Percentiles rank a stretch among this genome's conserved stretches.
phyloP scores from a whole-genome alignment of 2,329 filamentous ascomycete genomes.

The Boeremia lycopersici region DNA sequence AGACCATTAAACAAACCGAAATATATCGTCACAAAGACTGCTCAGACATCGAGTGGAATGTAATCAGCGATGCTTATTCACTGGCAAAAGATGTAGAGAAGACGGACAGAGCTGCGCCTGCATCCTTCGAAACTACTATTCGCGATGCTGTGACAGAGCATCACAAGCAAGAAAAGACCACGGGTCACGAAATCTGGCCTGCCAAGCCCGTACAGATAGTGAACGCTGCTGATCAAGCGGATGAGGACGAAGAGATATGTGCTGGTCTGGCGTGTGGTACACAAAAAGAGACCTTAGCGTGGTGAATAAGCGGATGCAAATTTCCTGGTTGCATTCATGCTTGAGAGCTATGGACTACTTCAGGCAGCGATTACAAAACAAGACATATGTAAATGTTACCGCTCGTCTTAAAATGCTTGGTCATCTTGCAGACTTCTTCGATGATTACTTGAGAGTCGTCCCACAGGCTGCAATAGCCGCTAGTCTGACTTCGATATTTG shows the following conservation, averaged over 20 bases:
- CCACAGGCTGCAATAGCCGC: no score
- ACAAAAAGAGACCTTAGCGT: slow-evolving; percentile 1
- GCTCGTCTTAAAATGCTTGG: no score
- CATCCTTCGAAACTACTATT: background rate
- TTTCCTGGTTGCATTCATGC: no score
- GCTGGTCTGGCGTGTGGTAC: background rate
- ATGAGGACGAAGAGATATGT: slow-evolving; percentile 7
- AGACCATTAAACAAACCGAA: slow-evolving; percentile 49
- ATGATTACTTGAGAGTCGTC: no score
- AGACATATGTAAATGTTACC: no score
- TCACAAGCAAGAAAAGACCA: slow-evolving; percentile 1
- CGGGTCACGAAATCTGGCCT: slow-evolving; percentile 6
- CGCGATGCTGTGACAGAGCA: slow-evolving; percentile 1
- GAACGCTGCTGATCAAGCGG: background rate
- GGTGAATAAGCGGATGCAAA: background rate
- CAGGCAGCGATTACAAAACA: no score
- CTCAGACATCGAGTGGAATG: slow-evolving; percentile 61
- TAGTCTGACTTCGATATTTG: no score
- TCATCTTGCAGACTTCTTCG: no score
- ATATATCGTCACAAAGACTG: slow-evolving; percentile 65
- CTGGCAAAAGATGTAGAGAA: slow-evolving; percentile 54
- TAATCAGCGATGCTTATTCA: slow-evolving; percentile 63
- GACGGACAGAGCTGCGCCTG: background rate
- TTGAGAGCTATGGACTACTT: no score
- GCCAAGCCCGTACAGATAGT: background rate